A percentile compares a stretch with the other conserved stretches of the same genome.
phyloP scores from a whole-genome alignment of 148 eudicot genomes.

The Bassia scoparia region DNA sequence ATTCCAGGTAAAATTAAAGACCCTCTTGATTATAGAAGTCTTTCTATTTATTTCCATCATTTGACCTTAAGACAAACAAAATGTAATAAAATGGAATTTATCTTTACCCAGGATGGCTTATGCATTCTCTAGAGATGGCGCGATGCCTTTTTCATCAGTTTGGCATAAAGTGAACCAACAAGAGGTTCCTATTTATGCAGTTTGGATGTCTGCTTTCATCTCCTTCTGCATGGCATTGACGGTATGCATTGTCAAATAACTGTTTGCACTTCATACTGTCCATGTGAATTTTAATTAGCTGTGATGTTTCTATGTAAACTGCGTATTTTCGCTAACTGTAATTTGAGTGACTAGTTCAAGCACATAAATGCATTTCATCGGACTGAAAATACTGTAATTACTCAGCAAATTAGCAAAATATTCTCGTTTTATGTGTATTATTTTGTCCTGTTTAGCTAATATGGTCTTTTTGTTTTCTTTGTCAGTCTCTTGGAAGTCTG shows the following conservation, averaged over 20 bases:
- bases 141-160: conserved; percentile 79
- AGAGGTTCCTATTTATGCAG: conserved; percentile 87
- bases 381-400: no score
- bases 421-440: not conserved
- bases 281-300: no score
- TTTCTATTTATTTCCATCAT: not conserved
- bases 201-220: conserved; percentile 80
- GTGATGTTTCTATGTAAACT: no score
- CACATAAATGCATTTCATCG: no score
- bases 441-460: not conserved
- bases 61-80: not conserved
- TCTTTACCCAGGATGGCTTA: conserved; percentile 68
- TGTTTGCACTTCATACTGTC: no score
- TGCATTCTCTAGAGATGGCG: conserved; percentile 99
- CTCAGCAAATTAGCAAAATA: no score
- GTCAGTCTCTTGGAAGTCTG: conserved; percentile 85
- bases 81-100: not conserved
- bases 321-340: no score
- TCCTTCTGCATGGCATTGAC: conserved; percentile 95
- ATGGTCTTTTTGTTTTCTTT: not conserved
- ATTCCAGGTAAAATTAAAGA: conserved; percentile 63
- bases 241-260: conserved; percentile 41
- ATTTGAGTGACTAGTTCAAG: no score
- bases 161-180: conserved; percentile 94
- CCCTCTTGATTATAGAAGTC: not conserved